These are phyloP conservation scores for Trypanosoma caninum DNA, from an alignment of 208 protist genomes.

Conservation along the genomic window DNA sequence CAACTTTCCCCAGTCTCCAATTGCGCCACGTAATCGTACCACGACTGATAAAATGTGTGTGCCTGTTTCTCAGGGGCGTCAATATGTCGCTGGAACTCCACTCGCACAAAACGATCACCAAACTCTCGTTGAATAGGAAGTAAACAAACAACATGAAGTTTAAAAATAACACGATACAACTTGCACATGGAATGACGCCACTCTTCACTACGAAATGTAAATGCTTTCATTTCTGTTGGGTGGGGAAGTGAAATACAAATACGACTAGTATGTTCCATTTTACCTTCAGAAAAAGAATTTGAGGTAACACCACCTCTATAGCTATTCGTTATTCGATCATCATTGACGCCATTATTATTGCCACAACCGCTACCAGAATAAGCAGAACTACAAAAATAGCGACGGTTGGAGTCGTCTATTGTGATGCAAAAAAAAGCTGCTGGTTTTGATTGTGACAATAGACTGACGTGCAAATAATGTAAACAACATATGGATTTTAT, in stretches of 20 bases:
- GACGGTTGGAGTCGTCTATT: too few relatives aligned
- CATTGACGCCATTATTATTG: not conserved
- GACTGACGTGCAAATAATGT: too few relatives aligned
- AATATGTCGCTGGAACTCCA: slow-evolving; percentile 72
- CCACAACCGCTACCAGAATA: not conserved
- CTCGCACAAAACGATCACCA: slow-evolving; percentile 81
- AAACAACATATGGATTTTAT: too few relatives aligned
- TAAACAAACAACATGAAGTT: slow-evolving; percentile 78
- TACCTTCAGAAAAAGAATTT: too few relatives aligned
- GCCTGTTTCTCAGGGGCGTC: slow-evolving; percentile 62
- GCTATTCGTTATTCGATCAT: too few relatives aligned
- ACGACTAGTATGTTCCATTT: too few relatives aligned
- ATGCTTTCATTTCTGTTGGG: slow-evolving; percentile 44
- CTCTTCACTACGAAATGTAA: slow-evolving; percentile 37
- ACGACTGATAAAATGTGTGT: slow-evolving; percentile 76
- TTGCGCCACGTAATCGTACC: slow-evolving; percentile 85
- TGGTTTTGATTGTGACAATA: too few relatives aligned
- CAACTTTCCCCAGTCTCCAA: slow-evolving; percentile 66
- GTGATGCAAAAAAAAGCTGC: too few relatives aligned
- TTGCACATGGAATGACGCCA: slow-evolving; percentile 66
- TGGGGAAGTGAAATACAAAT: slow-evolving; percentile 47
- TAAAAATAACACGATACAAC: slow-evolving; percentile 76
- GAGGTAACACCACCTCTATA: too few relatives aligned
- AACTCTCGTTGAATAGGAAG: slow-evolving; percentile 72
- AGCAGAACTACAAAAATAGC: not conserved